Evolutionary conservation across 352 stramenopile genomes (phyloP), one percentile per base, ranked within the genome.

Genomic region (Pythium periplocum): DNA sequence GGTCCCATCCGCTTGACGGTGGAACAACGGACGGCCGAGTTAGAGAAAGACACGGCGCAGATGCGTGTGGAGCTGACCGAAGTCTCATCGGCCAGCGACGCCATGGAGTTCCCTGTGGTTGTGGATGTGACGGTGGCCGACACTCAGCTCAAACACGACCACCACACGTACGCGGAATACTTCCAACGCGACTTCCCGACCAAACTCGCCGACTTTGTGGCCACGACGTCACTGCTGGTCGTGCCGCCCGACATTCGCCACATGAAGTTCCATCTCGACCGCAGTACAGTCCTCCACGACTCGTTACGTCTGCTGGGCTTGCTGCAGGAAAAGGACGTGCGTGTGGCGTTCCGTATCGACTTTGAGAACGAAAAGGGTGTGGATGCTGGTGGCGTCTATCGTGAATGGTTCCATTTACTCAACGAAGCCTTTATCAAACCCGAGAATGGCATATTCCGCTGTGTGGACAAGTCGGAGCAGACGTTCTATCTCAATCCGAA

Each of bases 401-500:
- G 87, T 6, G 86, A 95, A 61, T 97, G 89, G 89, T 95, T 95
- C 56, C 72, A 83, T 52, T 71, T 96, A 41, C 55, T 95, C 1
- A 87, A 77, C 38, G 73, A 90, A 10, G 44, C 75, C 38, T 57
- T 93, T 31, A 67, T 76, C 35, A 46, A 81, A 6, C 63, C 71
- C 10, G 59, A 63, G 3, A 64, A 61, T 3, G 83, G 80, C 7
- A 51, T 91, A 17, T 93, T 91, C 48, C 62, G 60, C 10, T 69
- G 61, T 31, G 81, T 75, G 3, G 67, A 86, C 42, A 48, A 59
- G 12, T 55, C 85, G 4, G 77, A 87, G n/a, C 68, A 81, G 10
- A 54, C 61, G 6, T 87, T 79, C 47, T 83, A 72, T 41, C 48
- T 91, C 17, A 91, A 94, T 48, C 62, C 73, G 17, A 82, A 83